These are phyloP conservation scores for Lactarius psammicola DNA, from an alignment of 768 basidiomycete species.

Conservation along the genomic window DNA sequence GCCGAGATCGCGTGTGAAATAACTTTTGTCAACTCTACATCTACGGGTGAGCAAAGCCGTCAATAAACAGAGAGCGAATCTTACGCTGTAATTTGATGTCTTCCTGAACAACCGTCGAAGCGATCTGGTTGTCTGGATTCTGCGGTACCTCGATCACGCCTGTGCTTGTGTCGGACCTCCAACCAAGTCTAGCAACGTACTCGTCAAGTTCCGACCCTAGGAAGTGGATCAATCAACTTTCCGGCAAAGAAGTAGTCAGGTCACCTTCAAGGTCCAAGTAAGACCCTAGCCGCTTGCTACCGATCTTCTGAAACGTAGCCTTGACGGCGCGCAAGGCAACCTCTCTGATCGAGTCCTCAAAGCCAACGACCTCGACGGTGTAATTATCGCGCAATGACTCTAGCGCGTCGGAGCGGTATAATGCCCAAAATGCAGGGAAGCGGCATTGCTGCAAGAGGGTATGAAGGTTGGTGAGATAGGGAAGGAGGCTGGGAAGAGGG, in stretches of 20 bases:
- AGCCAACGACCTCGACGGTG: conserved; percentile 78
- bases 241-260: conserved; percentile 1
- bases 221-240: not conserved
- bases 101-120: conserved; percentile 82
- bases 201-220: conserved; percentile 56
- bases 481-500: conserved; percentile 69
- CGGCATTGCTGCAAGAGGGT: conserved; percentile 77
- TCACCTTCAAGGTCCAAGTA: conserved; percentile 69
- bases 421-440: conserved; percentile 83
- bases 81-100: conserved; percentile 76
- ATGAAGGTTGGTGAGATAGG: conserved; percentile 64
- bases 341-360: conserved; percentile 78
- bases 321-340: conserved; percentile 76
- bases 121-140: conserved; percentile 87
- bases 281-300: conserved; percentile 59
- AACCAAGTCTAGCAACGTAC: conserved; percentile 64
- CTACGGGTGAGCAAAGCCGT: conserved; percentile 13
- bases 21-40: conserved; percentile 68
- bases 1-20: conserved; percentile 67
- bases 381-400: conserved; percentile 81
- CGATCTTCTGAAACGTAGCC: conserved; percentile 75
- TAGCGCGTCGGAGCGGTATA: conserved; percentile 67
- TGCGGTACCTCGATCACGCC: conserved; percentile 68
- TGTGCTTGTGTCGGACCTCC: conserved; percentile 54
- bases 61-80: conserved; percentile 34